Evolutionary conservation across 2,329 filamentous ascomycete species (phyloP), one percentile per base, ranked within the genome.

Genomic region (Venturia effusa): DNA sequence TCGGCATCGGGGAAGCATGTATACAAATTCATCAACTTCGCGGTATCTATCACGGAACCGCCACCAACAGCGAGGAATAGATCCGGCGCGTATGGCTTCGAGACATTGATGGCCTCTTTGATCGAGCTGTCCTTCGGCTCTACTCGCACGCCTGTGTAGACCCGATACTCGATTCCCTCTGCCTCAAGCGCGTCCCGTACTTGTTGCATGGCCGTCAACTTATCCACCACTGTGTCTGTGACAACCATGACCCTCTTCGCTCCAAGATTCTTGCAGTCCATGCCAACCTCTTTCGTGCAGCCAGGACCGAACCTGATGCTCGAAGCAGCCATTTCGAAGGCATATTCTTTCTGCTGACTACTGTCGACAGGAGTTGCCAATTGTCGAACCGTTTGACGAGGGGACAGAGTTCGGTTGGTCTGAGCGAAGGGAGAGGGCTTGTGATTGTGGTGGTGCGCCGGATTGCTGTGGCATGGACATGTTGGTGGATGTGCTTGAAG

Each of bases 1-100:
- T 94, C 90, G 40, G 93, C 93, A 8, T 97, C 89, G 0, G 92
- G 92, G 73, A 92, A 97, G 67, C 85, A 87, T 0, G 88, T 89
- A 78, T 97, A 97, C 0, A 99, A 83, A 73, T 99, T 99, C 92
- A 99, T 97, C 64, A 99, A 82, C 77, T 99, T 99, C 63, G 94
- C 93, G 0, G 94, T 99, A 76, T 99, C 94, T 69, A 99, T 99
- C 68, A 97, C 94, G 45, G 91, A 96, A 43, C 94, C 94, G 69
- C 92, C 88, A 22, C 83, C 94, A 19, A 99, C 94, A 27, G 94
- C 94, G 19, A 99, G 82, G 74, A 96, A 97, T 2, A 90, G 91
- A 75, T 97, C 94, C 0, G 92, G 89, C 34, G 82, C 76, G 73
- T 91, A 90, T 0, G 88, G 86, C 69, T 92, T 93, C 22, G 86